Evolutionary conservation across 495 filamentous ascomycete species (phyloP).

Genomic region (Penicillium ucsense): DNA sequence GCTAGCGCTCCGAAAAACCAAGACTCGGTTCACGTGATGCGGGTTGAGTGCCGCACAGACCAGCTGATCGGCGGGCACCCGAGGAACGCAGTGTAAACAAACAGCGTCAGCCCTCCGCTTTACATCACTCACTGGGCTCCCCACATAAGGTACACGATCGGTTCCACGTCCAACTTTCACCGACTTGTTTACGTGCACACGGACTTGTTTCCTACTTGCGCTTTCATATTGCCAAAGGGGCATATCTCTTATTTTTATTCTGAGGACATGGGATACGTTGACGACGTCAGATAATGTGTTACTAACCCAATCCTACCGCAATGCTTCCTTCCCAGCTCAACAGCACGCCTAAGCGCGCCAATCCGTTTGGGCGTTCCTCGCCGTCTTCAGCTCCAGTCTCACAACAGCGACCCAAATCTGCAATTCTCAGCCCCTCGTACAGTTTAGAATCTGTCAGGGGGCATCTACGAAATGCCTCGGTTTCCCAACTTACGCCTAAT

Average conservation of each 20-base stretch:
- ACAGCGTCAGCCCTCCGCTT: constrained; percentile 22
- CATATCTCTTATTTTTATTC: no score
- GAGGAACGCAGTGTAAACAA: constrained; percentile 36
- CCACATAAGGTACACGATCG: constrained; percentile 2
- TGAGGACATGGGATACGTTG: constrained; percentile 6
- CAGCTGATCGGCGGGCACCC: constrained; percentile 28
- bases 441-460: constrained; percentile 27
- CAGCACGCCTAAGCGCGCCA: constrained; percentile 55
- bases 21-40: constrained; percentile 20
- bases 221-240: no score
- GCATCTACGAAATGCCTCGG: constrained; percentile 46
- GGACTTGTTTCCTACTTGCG: background rate
- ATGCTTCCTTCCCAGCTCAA: constrained; percentile 41
- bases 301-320: constrained; percentile 16
- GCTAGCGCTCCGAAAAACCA: constrained; percentile 15
- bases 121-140: constrained; percentile 6
- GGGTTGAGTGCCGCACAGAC: constrained; percentile 6
- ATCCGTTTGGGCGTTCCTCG: constrained; percentile 61
- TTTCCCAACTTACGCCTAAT: constrained; percentile 38
- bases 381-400: constrained; percentile 42
- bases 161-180: background rate
- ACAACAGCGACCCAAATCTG: constrained; percentile 59
- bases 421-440: constrained; percentile 50
- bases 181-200: constrained; percentile 4
- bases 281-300: constrained; percentile 21